A percentile compares a stretch with the other conserved stretches of the same genome.
Evolutionary conservation across 176 grass and related monocot genomes (phyloP).

Genomic region (Hyparrhenia diplandra): DNA sequence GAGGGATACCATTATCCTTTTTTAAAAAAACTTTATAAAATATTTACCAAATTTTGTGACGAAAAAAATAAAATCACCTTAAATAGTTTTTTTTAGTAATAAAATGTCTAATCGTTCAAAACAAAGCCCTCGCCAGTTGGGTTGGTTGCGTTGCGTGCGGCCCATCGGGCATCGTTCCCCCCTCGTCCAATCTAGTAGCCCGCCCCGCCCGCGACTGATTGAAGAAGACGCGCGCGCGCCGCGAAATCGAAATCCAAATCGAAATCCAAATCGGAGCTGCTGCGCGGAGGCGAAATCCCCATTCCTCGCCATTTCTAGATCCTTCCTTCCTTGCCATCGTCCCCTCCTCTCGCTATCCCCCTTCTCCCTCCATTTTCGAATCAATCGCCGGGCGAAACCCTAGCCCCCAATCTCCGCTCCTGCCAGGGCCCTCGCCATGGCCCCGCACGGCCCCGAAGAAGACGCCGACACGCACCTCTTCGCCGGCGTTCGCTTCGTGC

Average conservation of each 20-base stretch:
- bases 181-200: too few species aligned
- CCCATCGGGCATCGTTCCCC: too few species aligned
- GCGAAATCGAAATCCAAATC: neutral
- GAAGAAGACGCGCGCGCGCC: neutral
- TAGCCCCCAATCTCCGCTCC: slow-evolving; percentile 15
- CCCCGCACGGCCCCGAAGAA: neutral
- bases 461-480: slow-evolving; percentile 36
- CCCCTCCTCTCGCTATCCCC: too few species aligned
- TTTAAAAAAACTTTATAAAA: too few species aligned
- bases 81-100: too few species aligned
- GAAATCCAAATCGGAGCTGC: neutral
- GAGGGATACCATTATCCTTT: too few species aligned
- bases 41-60: too few species aligned
- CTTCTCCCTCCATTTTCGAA: neutral
- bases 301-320: neutral
- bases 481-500: slow-evolving; percentile 70
- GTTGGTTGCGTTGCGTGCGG: too few species aligned
- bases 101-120: too few species aligned
- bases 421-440: neutral
- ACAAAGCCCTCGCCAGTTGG: neutral
- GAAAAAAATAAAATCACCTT: too few species aligned
- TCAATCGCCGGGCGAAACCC: neutral
- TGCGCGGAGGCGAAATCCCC: neutral
- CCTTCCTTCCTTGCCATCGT: neutral
- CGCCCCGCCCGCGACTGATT: too few species aligned